These are phyloP conservation scores for Sanghuangporus weigelae DNA, from an alignment of 1,284 basidiomycete species.

Conservation along the genomic window DNA sequence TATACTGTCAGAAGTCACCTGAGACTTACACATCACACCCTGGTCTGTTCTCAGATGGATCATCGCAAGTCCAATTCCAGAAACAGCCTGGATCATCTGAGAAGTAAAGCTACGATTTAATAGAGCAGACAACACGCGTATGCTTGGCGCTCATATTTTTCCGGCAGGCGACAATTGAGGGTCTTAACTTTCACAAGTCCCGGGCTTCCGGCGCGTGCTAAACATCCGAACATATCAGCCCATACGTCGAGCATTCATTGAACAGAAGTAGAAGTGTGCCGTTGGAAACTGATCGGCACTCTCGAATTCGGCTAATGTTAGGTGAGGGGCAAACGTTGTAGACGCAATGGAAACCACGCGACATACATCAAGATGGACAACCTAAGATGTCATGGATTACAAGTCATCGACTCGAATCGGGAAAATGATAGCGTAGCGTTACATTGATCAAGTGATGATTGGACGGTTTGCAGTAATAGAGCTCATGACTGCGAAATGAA, in stretches of 20 bases:
- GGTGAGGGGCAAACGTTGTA: background rate
- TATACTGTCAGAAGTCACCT: background rate
- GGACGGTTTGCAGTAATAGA: background rate
- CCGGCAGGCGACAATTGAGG: background rate
- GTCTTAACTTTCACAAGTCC: background rate
- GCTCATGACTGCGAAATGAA: background rate
- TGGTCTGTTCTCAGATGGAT: conserved; percentile 5
- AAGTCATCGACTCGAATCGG: background rate
- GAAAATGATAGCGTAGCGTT: background rate
- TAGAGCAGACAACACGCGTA: background rate
- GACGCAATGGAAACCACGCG: background rate
- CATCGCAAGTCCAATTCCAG: conserved; percentile 3
- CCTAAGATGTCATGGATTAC: background rate
- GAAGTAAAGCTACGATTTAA: background rate
- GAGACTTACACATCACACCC: background rate
- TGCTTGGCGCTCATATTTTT: background rate
- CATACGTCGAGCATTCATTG: background rate
- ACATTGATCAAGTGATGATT: background rate
- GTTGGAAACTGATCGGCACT: background rate
- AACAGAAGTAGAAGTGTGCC: background rate
- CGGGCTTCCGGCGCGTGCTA: background rate
- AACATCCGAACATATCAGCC: background rate
- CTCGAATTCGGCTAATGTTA: background rate
- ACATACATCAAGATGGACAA: background rate
- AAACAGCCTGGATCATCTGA: background rate